These are phyloP conservation scores for Cupressus sempervirens DNA, from an alignment of 75 land plant species.

Conservation along the genomic window DNA sequence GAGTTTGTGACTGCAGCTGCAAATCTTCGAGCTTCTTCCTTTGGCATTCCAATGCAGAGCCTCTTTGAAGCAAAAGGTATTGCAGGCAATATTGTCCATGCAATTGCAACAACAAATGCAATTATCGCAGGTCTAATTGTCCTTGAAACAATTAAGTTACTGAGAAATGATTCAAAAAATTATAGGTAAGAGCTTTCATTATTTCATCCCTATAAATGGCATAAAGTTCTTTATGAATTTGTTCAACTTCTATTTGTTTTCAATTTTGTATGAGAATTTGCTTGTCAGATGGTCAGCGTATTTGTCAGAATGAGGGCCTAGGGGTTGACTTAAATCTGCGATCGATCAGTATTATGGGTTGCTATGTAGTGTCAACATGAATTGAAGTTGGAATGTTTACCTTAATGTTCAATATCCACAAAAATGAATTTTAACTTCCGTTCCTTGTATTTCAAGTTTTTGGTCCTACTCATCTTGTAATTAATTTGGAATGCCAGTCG, in stretches of 20 bases:
- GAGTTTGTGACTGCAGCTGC: constrained; percentile 99
- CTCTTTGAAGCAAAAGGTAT: constrained; percentile 99
- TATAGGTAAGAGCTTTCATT: constrained; percentile 49
- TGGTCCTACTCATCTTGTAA: neutral
- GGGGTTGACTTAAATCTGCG: neutral
- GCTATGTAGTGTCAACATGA: neutral
- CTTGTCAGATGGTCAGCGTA: neutral
- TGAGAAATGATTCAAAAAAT: constrained; percentile 45
- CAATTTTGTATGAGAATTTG: constrained; percentile 1
- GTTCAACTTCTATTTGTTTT: constrained; percentile 1
- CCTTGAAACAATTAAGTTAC: constrained; percentile 90
- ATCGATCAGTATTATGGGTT: neutral
- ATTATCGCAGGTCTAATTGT: constrained; percentile 94
- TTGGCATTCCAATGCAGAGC: constrained; percentile 93
- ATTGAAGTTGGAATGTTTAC: neutral
- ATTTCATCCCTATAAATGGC: neutral
- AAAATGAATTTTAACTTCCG: neutral
- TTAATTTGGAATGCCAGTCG: neutral
- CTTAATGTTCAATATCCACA: neutral
- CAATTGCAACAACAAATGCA: constrained; percentile 99
- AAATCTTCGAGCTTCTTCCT: constrained; percentile 87
- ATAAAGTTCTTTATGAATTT: neutral
- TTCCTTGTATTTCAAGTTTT: neutral
- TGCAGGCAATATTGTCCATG: constrained; percentile 99
- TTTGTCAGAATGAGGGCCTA: neutral